Evolutionary conservation across 1,284 basidiomycete genomes (phyloP), one percentile per base, ranked within the genome.

Genomic region (Malassezia dermatis): DNA sequence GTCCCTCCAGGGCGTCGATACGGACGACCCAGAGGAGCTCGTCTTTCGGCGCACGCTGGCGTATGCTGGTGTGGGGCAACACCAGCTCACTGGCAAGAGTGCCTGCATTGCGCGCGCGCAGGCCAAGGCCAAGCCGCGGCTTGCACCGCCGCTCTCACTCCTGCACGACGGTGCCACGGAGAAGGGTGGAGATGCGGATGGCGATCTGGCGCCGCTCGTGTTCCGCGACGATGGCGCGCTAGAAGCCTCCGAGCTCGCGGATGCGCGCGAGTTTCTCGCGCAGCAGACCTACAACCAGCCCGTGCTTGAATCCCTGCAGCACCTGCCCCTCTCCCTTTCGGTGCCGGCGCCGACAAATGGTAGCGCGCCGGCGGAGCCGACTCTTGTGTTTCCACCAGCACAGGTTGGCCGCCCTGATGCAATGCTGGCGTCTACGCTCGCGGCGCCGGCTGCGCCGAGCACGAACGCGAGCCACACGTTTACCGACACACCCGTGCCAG

Each of bases 211-310:
- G 13, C 44, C 48, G 53, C 24, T 51, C 43, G 51, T 58, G 10
- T 66, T 61, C 48, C 53, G 54, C 2, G 63, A 62, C 39, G 64
- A 67, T 44, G 66, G 66, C 24, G 62, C 66, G 4, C 56, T 67
- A 53, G 61, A 66, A 19, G 56, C 59, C 11, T 53, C 63, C 5
- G 56, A 62, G 30, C 51, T 67, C 2, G 64, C 63, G 13, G 62
- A 67, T 28, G 37, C 63, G 31, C 54, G 53, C 11, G 52, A 62
- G 21, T 67, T 54, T 52, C 12, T 66, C 31, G 56, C 61, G n/a
- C 62, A 64, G 7, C 54, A 56, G 15, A 43, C 59, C 3, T 43
- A 66, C 8, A 30, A 64, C 23, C 54, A 57, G 55, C 66, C 66
- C 2, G 50, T 49, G n/a, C 35, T 66, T 43, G 66, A 67, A 42